These are phyloP conservation scores for Hymenoscyphus albidus DNA, from an alignment of 2,329 filamentous ascomycete genomes.

Conservation along the genomic window DNA sequence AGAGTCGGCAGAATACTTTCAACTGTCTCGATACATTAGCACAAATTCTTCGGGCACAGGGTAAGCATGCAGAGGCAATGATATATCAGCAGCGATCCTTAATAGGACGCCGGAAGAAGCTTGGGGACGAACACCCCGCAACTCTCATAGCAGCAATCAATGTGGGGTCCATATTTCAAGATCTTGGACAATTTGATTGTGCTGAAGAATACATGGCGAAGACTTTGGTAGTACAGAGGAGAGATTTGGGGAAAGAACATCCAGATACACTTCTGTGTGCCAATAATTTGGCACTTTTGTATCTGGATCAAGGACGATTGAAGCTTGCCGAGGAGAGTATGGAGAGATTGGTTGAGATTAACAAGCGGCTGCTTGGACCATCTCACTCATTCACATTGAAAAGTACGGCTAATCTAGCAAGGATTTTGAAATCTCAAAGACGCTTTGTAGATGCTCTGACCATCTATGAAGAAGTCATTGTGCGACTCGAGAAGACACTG, in stretches of 20 bases:
- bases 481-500: slow-evolving; percentile 10
- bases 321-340: slow-evolving; percentile 10
- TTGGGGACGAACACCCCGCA: not conserved
- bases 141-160: slow-evolving; percentile 1
- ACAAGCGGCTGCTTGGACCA: not conserved
- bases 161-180: not conserved
- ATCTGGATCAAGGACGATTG: slow-evolving; percentile 4
- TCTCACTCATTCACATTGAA: slow-evolving; percentile 8
- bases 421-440: not conserved
- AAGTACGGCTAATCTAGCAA: slow-evolving; percentile 7
- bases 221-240: not conserved
- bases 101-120: not conserved
- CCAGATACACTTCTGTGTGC: not conserved
- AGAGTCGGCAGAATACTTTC: not conserved
- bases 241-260: slow-evolving; percentile 1
- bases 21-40: not conserved
- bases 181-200: not conserved
- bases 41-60: not conserved
- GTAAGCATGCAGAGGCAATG: not conserved
- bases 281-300: slow-evolving; percentile 3
- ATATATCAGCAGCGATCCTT: slow-evolving; percentile 1
- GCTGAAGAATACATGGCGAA: slow-evolving; percentile 1
- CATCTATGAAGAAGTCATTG: slow-evolving; percentile 5
- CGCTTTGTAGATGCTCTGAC: slow-evolving; percentile 12
- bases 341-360: not conserved